These are phyloP conservation scores for Trypanosoma cruzi DNA, from an alignment of 208 protist species.

Conservation along the genomic window DNA sequence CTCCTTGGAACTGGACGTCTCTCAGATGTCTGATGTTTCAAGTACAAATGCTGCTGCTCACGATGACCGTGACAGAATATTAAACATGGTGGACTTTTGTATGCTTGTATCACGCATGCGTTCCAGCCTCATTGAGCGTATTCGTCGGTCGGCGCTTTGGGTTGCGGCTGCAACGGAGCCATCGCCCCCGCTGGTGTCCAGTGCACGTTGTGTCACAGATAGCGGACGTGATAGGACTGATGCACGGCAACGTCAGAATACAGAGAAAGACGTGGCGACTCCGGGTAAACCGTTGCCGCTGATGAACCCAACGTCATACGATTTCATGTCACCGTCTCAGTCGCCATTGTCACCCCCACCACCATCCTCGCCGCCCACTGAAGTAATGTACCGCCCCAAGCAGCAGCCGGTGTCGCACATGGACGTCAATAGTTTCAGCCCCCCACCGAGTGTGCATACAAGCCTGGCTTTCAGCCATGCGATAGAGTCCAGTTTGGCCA, in stretches of 20 bases:
- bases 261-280: background rate
- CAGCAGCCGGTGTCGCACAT: background rate
- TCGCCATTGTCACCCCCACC: conserved; percentile 3
- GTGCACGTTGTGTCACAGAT: background rate
- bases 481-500: background rate
- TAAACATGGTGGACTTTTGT: conserved; percentile 62
- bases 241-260: background rate
- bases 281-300: background rate
- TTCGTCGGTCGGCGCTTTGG: conserved; percentile 33
- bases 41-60: background rate
- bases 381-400: background rate
- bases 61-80: conserved; percentile 11
- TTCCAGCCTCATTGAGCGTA: conserved; percentile 48
- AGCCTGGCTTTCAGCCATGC: conserved; percentile 12
- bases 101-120: conserved; percentile 69
- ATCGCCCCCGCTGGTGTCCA: background rate
- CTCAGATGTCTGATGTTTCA: background rate
- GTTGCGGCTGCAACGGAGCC: background rate
- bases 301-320: background rate
- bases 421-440: conserved; percentile 22
- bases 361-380: background rate
- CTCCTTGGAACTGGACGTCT: conserved; percentile 43
- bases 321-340: background rate
- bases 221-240: background rate
- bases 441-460: conserved; percentile 30